These are phyloP conservation scores for Didymella sp. DNA, from an alignment of 2,329 filamentous ascomycete species.

Conservation along the genomic window DNA sequence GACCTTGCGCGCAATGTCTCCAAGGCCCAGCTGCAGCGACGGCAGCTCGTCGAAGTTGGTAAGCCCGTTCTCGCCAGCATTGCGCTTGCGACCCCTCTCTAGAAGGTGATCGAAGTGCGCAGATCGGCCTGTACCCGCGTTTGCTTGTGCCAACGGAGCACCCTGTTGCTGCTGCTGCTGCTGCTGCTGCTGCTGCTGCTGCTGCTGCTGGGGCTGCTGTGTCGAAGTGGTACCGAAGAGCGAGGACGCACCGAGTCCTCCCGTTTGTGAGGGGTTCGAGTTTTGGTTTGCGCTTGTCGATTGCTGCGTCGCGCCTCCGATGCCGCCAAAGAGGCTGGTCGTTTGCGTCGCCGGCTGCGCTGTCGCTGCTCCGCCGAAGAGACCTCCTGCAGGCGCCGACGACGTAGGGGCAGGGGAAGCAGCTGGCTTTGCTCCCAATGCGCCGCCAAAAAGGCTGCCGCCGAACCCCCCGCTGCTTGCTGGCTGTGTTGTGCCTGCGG, in stretches of 20 bases:
- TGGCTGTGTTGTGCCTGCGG: slow-evolving; percentile 36
- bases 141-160: slow-evolving; percentile 45
- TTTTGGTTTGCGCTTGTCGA: slow-evolving; percentile 26
- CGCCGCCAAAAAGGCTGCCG: slow-evolving; percentile 44
- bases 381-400: slow-evolving; percentile 26
- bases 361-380: slow-evolving; percentile 34
- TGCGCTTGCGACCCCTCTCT: slow-evolving; percentile 71
- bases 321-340: slow-evolving; percentile 34
- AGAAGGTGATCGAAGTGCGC: slow-evolving; percentile 70
- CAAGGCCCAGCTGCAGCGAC: slow-evolving; percentile 86
- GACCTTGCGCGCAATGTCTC: slow-evolving; percentile 80
- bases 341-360: slow-evolving; percentile 36
- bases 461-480: slow-evolving; percentile 38
- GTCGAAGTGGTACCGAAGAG: slow-evolving; percentile 36
- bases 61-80: slow-evolving; percentile 68
- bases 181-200: slow-evolving; percentile 42
- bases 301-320: slow-evolving; percentile 36
- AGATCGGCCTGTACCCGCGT: slow-evolving; percentile 52
- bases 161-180: slow-evolving; percentile 43
- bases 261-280: slow-evolving; percentile 41
- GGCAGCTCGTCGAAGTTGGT: slow-evolving; percentile 77
- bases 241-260: slow-evolving; percentile 34
- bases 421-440: slow-evolving; percentile 47
- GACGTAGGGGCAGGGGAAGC: slow-evolving; percentile 26
- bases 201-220: slow-evolving; percentile 43